Conservation (phyloP, 768 basidiomycete genomes). For the Royoungia palumana region DNA sequence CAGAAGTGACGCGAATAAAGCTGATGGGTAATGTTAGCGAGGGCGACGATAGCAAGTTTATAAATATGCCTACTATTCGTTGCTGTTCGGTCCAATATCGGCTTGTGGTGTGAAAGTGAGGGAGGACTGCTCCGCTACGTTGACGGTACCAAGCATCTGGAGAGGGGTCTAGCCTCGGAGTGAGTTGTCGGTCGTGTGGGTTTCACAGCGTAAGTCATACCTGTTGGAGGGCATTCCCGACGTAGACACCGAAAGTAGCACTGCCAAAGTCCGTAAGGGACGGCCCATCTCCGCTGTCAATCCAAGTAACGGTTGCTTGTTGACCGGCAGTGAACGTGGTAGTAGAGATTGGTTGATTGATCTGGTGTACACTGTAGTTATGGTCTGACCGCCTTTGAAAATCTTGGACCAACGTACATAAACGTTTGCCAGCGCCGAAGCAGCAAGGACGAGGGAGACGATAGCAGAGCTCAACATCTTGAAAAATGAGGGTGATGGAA, state of each 20-base stretch:
- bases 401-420: constrained; percentile 43
- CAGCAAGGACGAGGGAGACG: constrained; percentile 48
- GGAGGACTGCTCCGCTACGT: constrained; percentile 47
- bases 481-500: constrained; percentile 17
- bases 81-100: constrained; percentile 51
- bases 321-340: constrained; percentile 51
- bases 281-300: constrained; percentile 50
- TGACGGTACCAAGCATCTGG: constrained; percentile 47
- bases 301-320: constrained; percentile 51
- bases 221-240: constrained; percentile 60
- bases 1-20: constrained; percentile 77
- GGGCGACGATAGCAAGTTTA: neutral
- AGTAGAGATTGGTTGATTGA: constrained; percentile 51
- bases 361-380: constrained; percentile 35
- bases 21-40: constrained; percentile 18
- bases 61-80: constrained; percentile 47
- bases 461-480: constrained; percentile 52
- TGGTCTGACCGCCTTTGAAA: neutral
- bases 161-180: constrained; percentile 45
- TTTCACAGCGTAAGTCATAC: constrained; percentile 32
- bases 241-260: constrained; percentile 55
- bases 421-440: constrained; percentile 53
- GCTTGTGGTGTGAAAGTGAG: constrained; percentile 51
- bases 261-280: constrained; percentile 49
- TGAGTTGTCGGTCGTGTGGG: neutral